These are phyloP conservation scores for Colletotrichum incanum DNA, from an alignment of 2,329 filamentous ascomycete species.

Conservation along the genomic window DNA sequence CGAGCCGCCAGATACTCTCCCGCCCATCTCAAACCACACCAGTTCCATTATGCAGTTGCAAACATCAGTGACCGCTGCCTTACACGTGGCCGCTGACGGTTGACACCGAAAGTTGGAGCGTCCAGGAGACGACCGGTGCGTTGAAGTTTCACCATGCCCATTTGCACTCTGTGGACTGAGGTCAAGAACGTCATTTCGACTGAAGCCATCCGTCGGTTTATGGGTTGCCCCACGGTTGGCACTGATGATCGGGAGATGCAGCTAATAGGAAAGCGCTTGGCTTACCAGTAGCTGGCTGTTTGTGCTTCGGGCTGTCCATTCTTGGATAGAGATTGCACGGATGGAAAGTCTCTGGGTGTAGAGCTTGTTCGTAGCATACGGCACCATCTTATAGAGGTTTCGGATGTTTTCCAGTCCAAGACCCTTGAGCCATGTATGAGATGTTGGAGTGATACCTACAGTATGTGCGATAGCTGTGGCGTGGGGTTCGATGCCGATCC, in stretches of 20 bases:
- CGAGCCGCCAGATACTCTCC: neutral
- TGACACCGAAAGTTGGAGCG: constrained; percentile 9
- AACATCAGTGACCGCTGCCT: constrained; percentile 15
- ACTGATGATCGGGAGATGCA: constrained; percentile 35
- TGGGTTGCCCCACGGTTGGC: constrained; percentile 39
- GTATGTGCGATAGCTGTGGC: neutral
- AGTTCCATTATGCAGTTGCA: constrained; percentile 14
- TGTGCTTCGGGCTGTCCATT: constrained; percentile 34
- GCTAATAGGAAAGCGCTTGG: constrained; percentile 29
- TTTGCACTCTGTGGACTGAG: constrained; percentile 6
- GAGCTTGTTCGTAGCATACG: constrained; percentile 7
- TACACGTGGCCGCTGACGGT: constrained; percentile 18
- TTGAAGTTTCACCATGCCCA: constrained; percentile 35
- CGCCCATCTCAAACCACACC: constrained; percentile 2
- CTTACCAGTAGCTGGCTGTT: constrained; percentile 23
- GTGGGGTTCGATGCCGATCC: constrained; percentile 13
- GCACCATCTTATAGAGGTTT: neutral
- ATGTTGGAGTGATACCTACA: neutral
- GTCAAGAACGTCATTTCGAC: constrained; percentile 24
- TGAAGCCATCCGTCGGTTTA: constrained; percentile 26
- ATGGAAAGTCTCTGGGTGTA: neutral
- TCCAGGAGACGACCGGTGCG: constrained; percentile 22
- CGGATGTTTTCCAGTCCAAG: constrained; percentile 3
- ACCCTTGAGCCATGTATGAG: neutral
- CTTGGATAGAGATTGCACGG: neutral